Percentiles rank a stretch among this genome's conserved stretches.
These are phyloP conservation scores for Populus hybrid DNA, from an alignment of 441 rosid genomes.

Conservation along the genomic window DNA sequence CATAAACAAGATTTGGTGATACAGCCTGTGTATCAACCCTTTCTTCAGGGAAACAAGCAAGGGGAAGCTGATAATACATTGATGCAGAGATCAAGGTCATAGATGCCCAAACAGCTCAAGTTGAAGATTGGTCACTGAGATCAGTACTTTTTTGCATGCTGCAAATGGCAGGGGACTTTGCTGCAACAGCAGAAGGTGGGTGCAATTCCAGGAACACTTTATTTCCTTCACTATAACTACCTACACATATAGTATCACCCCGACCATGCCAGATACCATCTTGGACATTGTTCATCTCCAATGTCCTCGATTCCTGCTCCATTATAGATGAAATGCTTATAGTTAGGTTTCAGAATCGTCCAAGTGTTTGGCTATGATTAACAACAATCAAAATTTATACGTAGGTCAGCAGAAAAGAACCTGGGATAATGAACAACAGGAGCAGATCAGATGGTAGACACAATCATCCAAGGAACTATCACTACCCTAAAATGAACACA, in stretches of 20 bases:
- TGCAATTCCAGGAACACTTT: slow-evolving; percentile 47
- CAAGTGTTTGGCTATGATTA: neutral
- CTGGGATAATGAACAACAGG: slow-evolving; percentile 80
- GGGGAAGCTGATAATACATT: neutral
- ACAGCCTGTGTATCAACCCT: slow-evolving; percentile 4
- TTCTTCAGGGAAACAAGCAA: slow-evolving; percentile 1
- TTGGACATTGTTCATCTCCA: slow-evolving; percentile 95
- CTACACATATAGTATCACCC: slow-evolving; percentile 81
- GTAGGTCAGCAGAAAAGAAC: slow-evolving; percentile 28
- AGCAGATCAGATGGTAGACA: slow-evolving; percentile 65
- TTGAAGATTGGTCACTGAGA: slow-evolving; percentile 14
- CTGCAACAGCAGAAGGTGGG: slow-evolving; percentile 41
- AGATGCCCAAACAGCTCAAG: neutral
- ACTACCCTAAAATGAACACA: slow-evolving; percentile 46
- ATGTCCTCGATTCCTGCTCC: slow-evolving; percentile 77
- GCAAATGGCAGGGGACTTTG: slow-evolving; percentile 38
- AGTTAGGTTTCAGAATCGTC: neutral
- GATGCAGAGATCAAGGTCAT: neutral
- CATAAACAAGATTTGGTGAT: neutral
- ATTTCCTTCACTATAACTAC: slow-evolving; percentile 54
- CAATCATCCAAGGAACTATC: slow-evolving; percentile 75
- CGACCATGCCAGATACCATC: slow-evolving; percentile 95
- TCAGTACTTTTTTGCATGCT: slow-evolving; percentile 22
- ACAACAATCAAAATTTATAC: neutral
- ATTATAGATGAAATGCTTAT: neutral